These are phyloP conservation scores for Rhodotorula sp. DNA, from an alignment of 1,284 basidiomycete species.

Conservation along the genomic window DNA sequence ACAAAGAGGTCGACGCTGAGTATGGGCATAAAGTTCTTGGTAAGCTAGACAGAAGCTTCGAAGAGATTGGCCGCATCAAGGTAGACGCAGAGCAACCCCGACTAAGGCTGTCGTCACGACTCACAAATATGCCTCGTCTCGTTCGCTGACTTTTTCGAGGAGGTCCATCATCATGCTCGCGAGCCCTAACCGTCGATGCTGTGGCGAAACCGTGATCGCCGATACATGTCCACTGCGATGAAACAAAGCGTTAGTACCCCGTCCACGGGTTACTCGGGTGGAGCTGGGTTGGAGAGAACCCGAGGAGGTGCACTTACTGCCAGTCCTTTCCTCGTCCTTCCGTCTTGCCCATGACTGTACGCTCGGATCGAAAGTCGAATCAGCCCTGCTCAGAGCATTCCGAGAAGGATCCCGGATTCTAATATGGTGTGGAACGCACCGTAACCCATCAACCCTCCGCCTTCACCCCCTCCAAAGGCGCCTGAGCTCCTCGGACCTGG, in stretches of 20 bases:
- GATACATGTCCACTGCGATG: slow-evolving; percentile 70
- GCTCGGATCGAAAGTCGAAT: background rate
- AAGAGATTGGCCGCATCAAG: background rate
- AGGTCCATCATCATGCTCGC: slow-evolving; percentile 76
- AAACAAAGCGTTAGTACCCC: background rate
- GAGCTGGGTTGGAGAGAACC: background rate
- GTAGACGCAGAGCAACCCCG: background rate
- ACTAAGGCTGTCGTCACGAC: background rate
- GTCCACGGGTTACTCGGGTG: fast-evolving
- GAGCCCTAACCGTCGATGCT: slow-evolving; percentile 78
- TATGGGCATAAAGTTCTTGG: background rate
- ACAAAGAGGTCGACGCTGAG: slow-evolving; percentile 91
- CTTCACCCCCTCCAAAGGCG: slow-evolving; percentile 62
- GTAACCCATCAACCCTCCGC: slow-evolving; percentile 79
- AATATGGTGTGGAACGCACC: slow-evolving; percentile 52
- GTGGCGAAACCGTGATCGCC: slow-evolving; percentile 83
- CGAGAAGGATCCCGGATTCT: too few relatives aligned
- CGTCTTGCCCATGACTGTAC: slow-evolving; percentile 76
- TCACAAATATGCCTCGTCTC: slow-evolving; percentile 45
- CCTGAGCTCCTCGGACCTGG: slow-evolving; percentile 56
- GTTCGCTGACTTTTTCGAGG: slow-evolving; percentile 76
- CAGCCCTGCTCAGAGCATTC: background rate
- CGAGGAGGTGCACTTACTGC: slow-evolving; percentile 53
- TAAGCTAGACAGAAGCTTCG: background rate
- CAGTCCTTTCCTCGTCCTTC: slow-evolving; percentile 70